Evolutionary conservation across 2,329 filamentous ascomycete genomes (phyloP).

Genomic region (Stemphylium vesicarium): DNA sequence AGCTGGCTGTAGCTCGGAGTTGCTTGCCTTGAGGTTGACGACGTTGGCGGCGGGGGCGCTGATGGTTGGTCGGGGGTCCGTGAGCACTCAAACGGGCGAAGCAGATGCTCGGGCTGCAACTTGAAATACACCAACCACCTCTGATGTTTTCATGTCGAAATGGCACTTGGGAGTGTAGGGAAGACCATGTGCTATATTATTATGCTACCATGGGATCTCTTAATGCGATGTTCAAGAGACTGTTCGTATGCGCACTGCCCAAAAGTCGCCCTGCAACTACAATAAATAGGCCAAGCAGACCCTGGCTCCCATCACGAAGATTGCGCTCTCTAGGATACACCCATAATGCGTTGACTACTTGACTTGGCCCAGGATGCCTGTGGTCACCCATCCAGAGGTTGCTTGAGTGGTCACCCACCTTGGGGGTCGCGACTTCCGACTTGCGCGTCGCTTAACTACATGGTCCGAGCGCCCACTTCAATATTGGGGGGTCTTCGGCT

Average conservation of each 20-base stretch:
- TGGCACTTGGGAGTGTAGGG: neutral
- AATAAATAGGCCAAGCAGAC: neutral
- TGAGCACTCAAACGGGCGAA: slow-evolving; percentile 28
- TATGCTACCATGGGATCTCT: neutral
- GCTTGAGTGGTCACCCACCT: slow-evolving; percentile 16
- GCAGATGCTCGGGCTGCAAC: slow-evolving; percentile 12
- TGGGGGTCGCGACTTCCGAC: slow-evolving; percentile 6
- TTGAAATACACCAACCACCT: neutral
- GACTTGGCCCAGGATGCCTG: neutral
- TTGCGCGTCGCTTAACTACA: slow-evolving; percentile 20
- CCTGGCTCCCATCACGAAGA: fast-evolving
- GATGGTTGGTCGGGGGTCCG: slow-evolving; percentile 27
- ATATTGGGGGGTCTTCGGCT: slow-evolving; percentile 8
- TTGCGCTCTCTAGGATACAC: too few species aligned
- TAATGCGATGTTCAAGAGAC: neutral
- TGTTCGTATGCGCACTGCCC: neutral
- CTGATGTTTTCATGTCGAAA: neutral
- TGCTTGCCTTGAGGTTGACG: slow-evolving; percentile 32
- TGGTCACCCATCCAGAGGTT: slow-evolving; percentile 8
- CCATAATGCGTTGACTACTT: too few species aligned
- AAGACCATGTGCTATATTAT: neutral
- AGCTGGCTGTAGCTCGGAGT: slow-evolving; percentile 21
- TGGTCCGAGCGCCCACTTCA: slow-evolving; percentile 18
- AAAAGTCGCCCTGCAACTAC: neutral
- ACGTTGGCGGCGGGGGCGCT: slow-evolving; percentile 35